Evolutionary conservation across 2,329 filamentous ascomycete genomes (phyloP).

Genomic region (Zelopaecilomyces penicillatus): DNA sequence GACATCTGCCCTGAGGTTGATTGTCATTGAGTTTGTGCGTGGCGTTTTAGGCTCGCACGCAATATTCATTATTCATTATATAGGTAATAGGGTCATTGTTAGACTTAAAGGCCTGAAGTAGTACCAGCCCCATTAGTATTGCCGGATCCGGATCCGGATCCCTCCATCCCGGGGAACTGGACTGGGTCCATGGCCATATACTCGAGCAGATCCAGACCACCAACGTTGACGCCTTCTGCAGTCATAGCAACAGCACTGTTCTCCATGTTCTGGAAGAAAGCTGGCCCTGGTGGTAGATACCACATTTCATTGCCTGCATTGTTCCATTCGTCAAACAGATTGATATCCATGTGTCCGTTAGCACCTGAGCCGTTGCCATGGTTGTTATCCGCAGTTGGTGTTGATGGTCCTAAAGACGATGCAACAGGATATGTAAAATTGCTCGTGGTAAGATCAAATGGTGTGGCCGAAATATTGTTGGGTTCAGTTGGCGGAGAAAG

Average conservation of each 20-base stretch:
- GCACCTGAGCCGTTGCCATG: slow-evolving; percentile 12
- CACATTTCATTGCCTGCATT: slow-evolving; percentile 53
- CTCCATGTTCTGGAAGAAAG: slow-evolving; percentile 57
- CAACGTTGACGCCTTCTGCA: slow-evolving; percentile 58
- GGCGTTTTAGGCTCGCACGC: too few relatives aligned
- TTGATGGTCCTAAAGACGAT: slow-evolving; percentile 41
- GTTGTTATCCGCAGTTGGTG: slow-evolving; percentile 36
- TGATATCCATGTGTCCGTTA: slow-evolving; percentile 25
- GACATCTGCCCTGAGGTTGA: too few relatives aligned
- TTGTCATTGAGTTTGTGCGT: too few relatives aligned
- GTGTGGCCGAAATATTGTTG: slow-evolving; percentile 53
- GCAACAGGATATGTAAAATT: slow-evolving; percentile 47
- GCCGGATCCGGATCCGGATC: slow-evolving; percentile 13
- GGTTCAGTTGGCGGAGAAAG: slow-evolving; percentile 25
- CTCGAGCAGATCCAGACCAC: slow-evolving; percentile 57
- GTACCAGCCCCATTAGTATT: slow-evolving; percentile 3
- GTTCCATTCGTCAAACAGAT: slow-evolving; percentile 47
- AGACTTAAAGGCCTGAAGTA: not conserved
- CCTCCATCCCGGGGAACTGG: slow-evolving; percentile 30
- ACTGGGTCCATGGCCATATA: slow-evolving; percentile 55
- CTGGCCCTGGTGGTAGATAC: slow-evolving; percentile 56
- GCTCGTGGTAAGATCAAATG: slow-evolving; percentile 48
- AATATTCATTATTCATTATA: too few relatives aligned
- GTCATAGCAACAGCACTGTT: slow-evolving; percentile 57
- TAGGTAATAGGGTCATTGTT: too few relatives aligned